These are phyloP conservation scores for Talaromyces pinophilus DNA, from an alignment of 2,329 filamentous ascomycete species.

Conservation along the genomic window DNA sequence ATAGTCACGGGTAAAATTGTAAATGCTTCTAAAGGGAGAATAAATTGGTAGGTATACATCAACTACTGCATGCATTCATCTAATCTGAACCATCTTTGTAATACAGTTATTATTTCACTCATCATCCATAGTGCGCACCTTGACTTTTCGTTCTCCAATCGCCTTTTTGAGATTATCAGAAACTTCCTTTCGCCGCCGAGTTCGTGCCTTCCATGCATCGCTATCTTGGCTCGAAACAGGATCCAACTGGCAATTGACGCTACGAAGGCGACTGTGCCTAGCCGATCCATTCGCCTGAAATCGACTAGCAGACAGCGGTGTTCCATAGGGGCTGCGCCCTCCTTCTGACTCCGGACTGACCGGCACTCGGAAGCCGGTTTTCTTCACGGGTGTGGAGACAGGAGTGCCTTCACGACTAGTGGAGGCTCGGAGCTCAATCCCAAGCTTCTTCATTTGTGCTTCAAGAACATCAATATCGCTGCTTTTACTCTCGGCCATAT, in stretches of 20 bases:
- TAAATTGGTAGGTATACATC: not conserved
- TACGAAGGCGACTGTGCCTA: constrained; percentile 36
- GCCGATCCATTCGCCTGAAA: constrained; percentile 40
- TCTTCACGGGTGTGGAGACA: constrained; percentile 40
- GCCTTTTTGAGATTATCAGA: constrained; percentile 32
- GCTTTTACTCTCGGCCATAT: constrained; percentile 86
- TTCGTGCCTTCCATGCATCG: constrained; percentile 40
- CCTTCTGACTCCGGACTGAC: constrained; percentile 42
- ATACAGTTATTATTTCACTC: constrained; percentile 23
- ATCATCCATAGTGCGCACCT: constrained; percentile 31
- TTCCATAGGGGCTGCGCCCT: constrained; percentile 42
- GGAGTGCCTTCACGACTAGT: constrained; percentile 42
- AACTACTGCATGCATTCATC: constrained; percentile 12
- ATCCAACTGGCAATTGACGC: constrained; percentile 32
- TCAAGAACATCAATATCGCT: constrained; percentile 90
- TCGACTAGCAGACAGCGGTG: constrained; percentile 42
- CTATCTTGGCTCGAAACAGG: constrained; percentile 34
- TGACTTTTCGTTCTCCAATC: constrained; percentile 27
- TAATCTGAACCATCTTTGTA: constrained; percentile 1
- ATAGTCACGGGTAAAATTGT: no score
- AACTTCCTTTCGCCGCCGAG: constrained; percentile 34
- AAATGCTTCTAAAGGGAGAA: not conserved
- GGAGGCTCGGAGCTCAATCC: constrained; percentile 45
- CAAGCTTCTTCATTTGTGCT: constrained; percentile 75
- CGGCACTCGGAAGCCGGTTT: constrained; percentile 36